Base-by-base conservation (phyloP, 768 basidiomycete species). In the Naganishia antarctica region DNA sequence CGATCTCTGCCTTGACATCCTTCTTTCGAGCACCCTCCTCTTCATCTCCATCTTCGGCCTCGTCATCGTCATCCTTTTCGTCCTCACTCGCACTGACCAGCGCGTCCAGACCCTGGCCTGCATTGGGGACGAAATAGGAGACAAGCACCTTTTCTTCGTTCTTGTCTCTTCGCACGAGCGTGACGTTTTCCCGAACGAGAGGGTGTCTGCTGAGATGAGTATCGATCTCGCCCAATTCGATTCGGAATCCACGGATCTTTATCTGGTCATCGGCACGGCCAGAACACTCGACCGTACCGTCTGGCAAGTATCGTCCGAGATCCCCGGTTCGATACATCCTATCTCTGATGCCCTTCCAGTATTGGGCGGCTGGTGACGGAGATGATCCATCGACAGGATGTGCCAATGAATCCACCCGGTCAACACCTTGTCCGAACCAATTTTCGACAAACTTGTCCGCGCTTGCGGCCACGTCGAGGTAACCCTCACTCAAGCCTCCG, bases 111-210 rank as follows among this genome's bases (percentile, higher is more conserved):
- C 79, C 80, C 29, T 74, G 71, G 0, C 85, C 85, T 34, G 86
- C 85, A 41, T 92, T 79, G 13, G 96, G 94, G 16, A 99, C 96
- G 70, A 99, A 90, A 77, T 99, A 99, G 77, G 89, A 90, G 67
- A 99, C 88, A 29, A 99, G 84, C 34, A 97, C 92, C 81, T 99
- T 98, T 80, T 99, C 96, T 78, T 98, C 96, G 78, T 97, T 91
- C 81, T 98, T 98, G 80, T 99, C 94, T 75, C 94, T 82, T 69
- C 94, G 81, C 46, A 99, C 93, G 41, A 98, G 83, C 1, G 96
- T 98, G 59, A 99, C 93, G 75, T 99, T 99, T 80, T 98, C 96
- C n/a, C 94, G 82, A 2, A 99, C 85, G 21, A 91, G 83, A 8
- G 90, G 88, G 74, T 98, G 93, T 72, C 92, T 87, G 70, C 88